phyloP scores from a whole-genome alignment of 495 filamentous ascomycete species.

The Oidiodendron maius region DNA sequence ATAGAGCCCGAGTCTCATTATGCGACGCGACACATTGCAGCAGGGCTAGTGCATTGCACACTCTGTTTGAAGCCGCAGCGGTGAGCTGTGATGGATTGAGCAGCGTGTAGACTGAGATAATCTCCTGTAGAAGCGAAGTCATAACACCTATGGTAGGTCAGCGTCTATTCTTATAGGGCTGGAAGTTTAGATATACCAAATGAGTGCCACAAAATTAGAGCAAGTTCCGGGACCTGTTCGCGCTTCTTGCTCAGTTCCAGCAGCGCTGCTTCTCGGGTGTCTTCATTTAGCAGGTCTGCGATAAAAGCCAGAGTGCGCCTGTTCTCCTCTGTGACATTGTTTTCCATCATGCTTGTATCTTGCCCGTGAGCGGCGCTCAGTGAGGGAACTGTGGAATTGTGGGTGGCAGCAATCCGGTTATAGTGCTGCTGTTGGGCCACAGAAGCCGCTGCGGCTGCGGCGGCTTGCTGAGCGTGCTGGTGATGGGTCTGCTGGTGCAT shows the following conservation, averaged over 20 bases:
- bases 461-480: constrained; percentile 56
- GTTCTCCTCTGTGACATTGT: constrained; percentile 83
- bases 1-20: constrained; percentile 89
- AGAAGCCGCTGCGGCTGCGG: constrained; percentile 56
- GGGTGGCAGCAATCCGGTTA: constrained; percentile 62
- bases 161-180: constrained; percentile 3
- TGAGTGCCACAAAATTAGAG: constrained; percentile 96
- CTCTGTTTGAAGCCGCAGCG: constrained; percentile 90
- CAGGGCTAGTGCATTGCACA: constrained; percentile 95
- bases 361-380: constrained; percentile 17
- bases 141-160: constrained; percentile 71
- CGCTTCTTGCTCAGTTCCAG: constrained; percentile 98
- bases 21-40: constrained; percentile 97
- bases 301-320: constrained; percentile 88
- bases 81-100: constrained; percentile 96
- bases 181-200: constrained; percentile 62
- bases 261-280: constrained; percentile 80
- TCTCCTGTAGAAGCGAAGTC: constrained; percentile 95
- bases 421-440: constrained; percentile 76
- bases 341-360: constrained; percentile 38
- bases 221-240: constrained; percentile 95
- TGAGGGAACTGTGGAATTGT: constrained; percentile 35
- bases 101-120: constrained; percentile 96
- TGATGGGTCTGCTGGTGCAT: constrained; percentile 66
- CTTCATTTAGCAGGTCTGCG: constrained; percentile 82